Conservation (phyloP, 768 basidiomycete species). For the Boletus bicolor region DNA sequence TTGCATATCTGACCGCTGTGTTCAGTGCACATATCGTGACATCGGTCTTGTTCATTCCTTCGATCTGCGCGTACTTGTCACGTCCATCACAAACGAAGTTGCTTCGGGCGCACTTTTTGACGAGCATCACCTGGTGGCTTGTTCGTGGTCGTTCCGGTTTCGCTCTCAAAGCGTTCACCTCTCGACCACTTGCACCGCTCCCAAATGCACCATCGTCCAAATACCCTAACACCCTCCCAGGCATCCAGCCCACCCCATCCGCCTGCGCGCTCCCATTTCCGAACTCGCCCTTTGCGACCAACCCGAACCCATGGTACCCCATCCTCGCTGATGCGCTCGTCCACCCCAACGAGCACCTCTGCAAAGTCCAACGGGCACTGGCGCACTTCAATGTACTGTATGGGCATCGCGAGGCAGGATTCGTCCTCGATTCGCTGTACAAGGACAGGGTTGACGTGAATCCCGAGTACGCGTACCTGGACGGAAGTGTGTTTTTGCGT, state of each 20-base stretch:
- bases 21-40: conserved; percentile 68
- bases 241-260: conserved; percentile 19
- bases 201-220: conserved; percentile 16
- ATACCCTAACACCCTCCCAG: conserved; percentile 24
- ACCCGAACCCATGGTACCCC: conserved; percentile 58
- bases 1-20: conserved; percentile 1
- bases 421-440: conserved; percentile 23
- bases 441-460: conserved; percentile 34
- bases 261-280: conserved; percentile 27
- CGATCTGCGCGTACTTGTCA: conserved; percentile 47
- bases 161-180: conserved; percentile 49
- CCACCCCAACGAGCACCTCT: conserved; percentile 57
- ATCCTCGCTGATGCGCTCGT: conserved; percentile 51
- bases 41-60: conserved; percentile 57
- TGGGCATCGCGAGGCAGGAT: conserved; percentile 39
- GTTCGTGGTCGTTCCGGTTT: conserved; percentile 52
- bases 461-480: conserved; percentile 46
- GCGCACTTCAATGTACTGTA: conserved; percentile 45
- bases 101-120: conserved; percentile 57
- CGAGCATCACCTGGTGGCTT: conserved; percentile 52
- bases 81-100: conserved; percentile 55
- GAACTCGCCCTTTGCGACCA: conserved; percentile 35
- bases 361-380: conserved; percentile 49
- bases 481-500: conserved; percentile 64
- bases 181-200: conserved; percentile 25